Evolutionary conservation across 148 eudicot genomes (phyloP).

Genomic region (Nyssa sinensis): DNA sequence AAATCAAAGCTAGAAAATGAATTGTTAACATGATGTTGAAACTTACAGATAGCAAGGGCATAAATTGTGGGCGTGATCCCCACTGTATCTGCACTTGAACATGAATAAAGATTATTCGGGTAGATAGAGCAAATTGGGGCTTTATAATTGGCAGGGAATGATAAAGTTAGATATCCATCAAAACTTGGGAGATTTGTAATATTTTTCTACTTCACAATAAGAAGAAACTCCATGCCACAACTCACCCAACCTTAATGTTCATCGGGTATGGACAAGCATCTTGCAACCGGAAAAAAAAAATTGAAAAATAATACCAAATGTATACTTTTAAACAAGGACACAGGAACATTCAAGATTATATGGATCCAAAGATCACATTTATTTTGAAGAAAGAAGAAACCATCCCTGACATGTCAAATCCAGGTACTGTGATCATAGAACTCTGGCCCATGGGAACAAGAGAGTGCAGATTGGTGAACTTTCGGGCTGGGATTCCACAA

Average conservation of each 20-base stretch:
- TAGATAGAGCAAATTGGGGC: neutral
- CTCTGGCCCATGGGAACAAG: constrained; percentile 4
- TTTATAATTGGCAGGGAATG: too few relatives aligned
- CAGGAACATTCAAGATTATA: neutral
- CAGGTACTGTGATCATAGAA: neutral
- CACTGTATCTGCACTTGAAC: too few relatives aligned
- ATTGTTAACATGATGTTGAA: neutral
- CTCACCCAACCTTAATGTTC: neutral
- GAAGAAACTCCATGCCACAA: neutral
- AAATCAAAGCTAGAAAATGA: constrained; percentile 1
- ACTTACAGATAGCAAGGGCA: neutral
- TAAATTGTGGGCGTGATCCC: too few relatives aligned
- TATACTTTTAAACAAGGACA: too few relatives aligned
- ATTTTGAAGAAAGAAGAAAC: neutral
- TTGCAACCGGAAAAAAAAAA: neutral
- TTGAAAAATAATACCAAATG: too few relatives aligned
- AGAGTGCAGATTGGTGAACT: neutral
- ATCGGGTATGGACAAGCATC: neutral
- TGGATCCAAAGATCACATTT: neutral
- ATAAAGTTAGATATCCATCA: neutral
- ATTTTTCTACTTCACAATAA: too few relatives aligned
- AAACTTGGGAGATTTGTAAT: too few relatives aligned
- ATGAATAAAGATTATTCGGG: too few relatives aligned
- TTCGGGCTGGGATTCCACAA: neutral
- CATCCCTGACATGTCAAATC: constrained; percentile 11